Base-by-base conservation (phyloP, 2,329 filamentous ascomycete species). In the Pseudogymnoascus sp. region DNA sequence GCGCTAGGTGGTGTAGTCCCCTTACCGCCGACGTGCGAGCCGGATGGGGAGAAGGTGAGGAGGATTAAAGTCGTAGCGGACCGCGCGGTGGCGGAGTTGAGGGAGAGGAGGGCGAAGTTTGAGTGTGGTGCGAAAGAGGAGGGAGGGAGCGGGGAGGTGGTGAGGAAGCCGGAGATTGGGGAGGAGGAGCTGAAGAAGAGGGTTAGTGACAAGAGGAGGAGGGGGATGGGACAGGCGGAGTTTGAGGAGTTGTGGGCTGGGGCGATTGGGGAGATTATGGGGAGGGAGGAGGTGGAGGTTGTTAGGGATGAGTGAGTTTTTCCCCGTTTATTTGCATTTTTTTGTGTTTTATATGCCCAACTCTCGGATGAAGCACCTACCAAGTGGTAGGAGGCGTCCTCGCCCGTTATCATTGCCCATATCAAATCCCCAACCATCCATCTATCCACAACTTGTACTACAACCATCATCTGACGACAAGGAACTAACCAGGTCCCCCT, bases 21-120 rank as follows among this genome's bases (percentile, higher is more conserved):
- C 6, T 78, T 99, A 7, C 87, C 93, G 5, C 93, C 96, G 1
- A 93, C 91, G 4, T 99, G 95, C 75, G 93, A 97, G 76, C 90
- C 95, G 0, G 96, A 99, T 75, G 92, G 92, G 65, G 91, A 96
- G 71, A 97, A 96, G 75, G 91, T 89, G 6, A 86, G 91, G 40
- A 89, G 90, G 16, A 89, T 97, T 59, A 91, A 93, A 71, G 85
- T 88, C 18, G 91, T 99, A 14, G 91, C 93, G 6, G 89, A 97
- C 73, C 89, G 88, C 74, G 92, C 90, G 1, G 84, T 97, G 3
- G 91, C 96, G 70, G 89, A 93, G 70, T 82, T 99, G 59, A 85
- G 95, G 62, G 86, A 96, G 68, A 87, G 90, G 42, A 87, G 91
- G 64, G 95, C 95, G 63, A 88, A 92, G 70, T 97, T 87, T 71